Evolutionary conservation across 306 rosid species (phyloP), one percentile per base, ranked within the genome.

Genomic region (Pyrus communis): DNA sequence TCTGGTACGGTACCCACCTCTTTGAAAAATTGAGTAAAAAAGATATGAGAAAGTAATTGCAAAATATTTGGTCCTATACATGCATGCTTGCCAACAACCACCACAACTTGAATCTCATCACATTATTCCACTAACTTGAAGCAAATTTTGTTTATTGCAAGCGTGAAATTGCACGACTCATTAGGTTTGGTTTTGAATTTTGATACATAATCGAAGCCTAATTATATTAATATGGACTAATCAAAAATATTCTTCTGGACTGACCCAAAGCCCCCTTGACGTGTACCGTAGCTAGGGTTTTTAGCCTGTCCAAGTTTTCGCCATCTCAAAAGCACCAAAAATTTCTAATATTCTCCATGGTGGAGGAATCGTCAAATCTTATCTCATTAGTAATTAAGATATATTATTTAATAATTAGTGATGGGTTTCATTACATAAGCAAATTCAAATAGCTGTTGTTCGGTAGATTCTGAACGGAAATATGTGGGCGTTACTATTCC

Each of bases 321-420:
- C 69, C 69, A 21, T 46, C 66, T 52, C 59, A 69, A 85, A 82
- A 80, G 85, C 78, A 78, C 66, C 78, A 46, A 61, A 82, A 75
- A 38, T 7, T 75, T 79, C 75, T 65, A 81, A 78, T 81, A 81
- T 84, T 79, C 86, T 54, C 81, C 55, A 18, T 57, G 88, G 88
- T 79, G 90, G 85, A 68, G 73, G 83, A 79, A 85, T 85, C 82
- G 75, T 74, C 82, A 82, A 73, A 70, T 68, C 83, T 77, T 85
- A 85, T 80, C 85, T 69, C 77, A 59, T 72, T 54, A 57, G 38
- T 40, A 17, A 59, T 23, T 31, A 60, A 60, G 59, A 49, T 64
- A 14, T 30, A 57, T 62, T 27, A 19, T 60, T 71, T 28, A 31
- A 59, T 57, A 11, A 61, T 59, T 75, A 33, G 11, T 51, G 69